A percentile compares a stretch with the other conserved stretches of the same genome.
These are phyloP conservation scores for Nitzschia sp. DNA, from an alignment of 108 stramenopile species.

Conservation along the genomic window DNA sequence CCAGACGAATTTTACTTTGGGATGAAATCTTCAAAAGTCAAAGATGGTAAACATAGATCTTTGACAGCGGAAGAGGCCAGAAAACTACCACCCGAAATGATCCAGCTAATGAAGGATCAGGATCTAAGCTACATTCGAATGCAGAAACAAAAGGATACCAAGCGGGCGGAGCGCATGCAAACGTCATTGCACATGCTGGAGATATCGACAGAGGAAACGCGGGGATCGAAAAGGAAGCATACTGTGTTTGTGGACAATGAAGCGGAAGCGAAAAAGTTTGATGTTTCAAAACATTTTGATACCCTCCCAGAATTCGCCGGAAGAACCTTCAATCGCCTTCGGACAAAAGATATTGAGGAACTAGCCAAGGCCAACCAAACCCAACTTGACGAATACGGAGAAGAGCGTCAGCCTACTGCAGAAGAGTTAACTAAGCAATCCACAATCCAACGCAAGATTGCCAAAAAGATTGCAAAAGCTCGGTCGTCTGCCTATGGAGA, in stretches of 20 bases:
- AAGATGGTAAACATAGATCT: conserved; percentile 62
- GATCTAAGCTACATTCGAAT: conserved; percentile 91
- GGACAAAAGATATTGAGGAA: conserved; percentile 39
- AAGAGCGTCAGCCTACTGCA: background rate
- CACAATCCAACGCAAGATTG: conserved; percentile 40
- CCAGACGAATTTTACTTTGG: conserved; percentile 99
- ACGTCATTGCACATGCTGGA: conserved; percentile 82
- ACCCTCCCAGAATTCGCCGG: conserved; percentile 84
- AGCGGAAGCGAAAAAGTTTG: conserved; percentile 68
- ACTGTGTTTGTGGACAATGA: conserved; percentile 77
- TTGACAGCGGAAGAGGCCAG: conserved; percentile 38
- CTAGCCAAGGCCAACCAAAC: conserved; percentile 36
- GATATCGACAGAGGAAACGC: conserved; percentile 20
- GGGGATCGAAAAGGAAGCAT: conserved; percentile 54
- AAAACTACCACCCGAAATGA: conserved; percentile 58
- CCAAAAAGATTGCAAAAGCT: conserved; percentile 60
- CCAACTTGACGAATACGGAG: conserved; percentile 44
- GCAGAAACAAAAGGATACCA: conserved; percentile 73
- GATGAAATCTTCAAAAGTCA: conserved; percentile 88
- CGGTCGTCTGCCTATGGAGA: conserved; percentile 76
- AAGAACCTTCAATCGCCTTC: conserved; percentile 85
- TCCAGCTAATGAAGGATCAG: conserved; percentile 94
- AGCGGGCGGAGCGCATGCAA: conserved; percentile 79
- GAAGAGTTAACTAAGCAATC: conserved; percentile 46
- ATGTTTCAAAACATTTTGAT: conserved; percentile 88